A percentile compares a stretch with the other conserved stretches of the same genome.
phyloP scores from a whole-genome alignment of 2,329 filamentous ascomycete genomes.

The Ceratocystis huliohia region DNA sequence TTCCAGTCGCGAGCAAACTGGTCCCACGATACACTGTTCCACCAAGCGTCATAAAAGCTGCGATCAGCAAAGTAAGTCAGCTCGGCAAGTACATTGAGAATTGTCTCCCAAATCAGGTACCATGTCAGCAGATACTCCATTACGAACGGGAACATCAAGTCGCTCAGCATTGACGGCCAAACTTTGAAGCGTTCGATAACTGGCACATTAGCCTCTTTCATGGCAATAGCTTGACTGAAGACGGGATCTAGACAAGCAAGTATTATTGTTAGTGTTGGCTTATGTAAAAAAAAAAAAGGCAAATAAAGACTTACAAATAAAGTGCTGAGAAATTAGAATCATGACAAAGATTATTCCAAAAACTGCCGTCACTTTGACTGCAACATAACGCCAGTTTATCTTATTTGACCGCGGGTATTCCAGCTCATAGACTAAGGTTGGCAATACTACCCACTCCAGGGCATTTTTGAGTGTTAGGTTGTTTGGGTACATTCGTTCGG shows the following conservation, averaged over 20 bases:
- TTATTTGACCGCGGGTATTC: slow-evolving; percentile 57
- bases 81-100: slow-evolving; percentile 64
- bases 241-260: slow-evolving; percentile 42
- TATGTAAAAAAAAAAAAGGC: neutral
- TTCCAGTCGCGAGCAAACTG: slow-evolving; percentile 76
- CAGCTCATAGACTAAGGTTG: slow-evolving; percentile 67
- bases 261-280: slow-evolving; percentile 16
- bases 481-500: slow-evolving; percentile 46
- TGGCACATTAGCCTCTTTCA: slow-evolving; percentile 54
- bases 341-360: slow-evolving; percentile 65
- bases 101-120: slow-evolving; percentile 71
- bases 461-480: slow-evolving; percentile 56
- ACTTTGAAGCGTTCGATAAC: slow-evolving; percentile 48
- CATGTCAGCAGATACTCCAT: slow-evolving; percentile 66
- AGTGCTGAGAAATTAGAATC: slow-evolving; percentile 64
- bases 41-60: slow-evolving; percentile 56
- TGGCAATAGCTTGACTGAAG: slow-evolving; percentile 51
- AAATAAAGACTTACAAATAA: slow-evolving; percentile 40
- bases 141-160: slow-evolving; percentile 66
- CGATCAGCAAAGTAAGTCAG: slow-evolving; percentile 65
- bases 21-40: slow-evolving; percentile 56
- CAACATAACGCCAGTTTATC: slow-evolving; percentile 63
- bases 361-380: slow-evolving; percentile 57
- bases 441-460: slow-evolving; percentile 60
- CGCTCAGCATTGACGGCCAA: slow-evolving; percentile 63